Evolutionary conservation across 805 yeast species (phyloP), one percentile per base, ranked within the genome.

Genomic region (Zygosaccharomyces siamensis): DNA sequence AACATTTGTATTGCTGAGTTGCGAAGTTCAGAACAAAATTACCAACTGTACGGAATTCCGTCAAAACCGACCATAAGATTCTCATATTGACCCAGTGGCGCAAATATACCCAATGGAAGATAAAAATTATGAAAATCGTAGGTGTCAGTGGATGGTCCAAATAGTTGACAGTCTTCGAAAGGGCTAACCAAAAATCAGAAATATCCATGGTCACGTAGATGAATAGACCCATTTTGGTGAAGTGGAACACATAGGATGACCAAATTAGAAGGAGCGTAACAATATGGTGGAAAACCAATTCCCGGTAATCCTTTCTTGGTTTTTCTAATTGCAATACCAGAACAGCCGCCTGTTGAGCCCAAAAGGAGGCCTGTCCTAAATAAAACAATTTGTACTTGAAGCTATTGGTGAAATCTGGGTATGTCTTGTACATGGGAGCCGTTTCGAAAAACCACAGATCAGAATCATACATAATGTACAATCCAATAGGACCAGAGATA

Each of bases 191-290:
- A 68, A 89, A 82, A 72, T 93, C 99, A 14, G 96, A 86, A 33
- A 89, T 77, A 69, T 93, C 99, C 99, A 93, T 93, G 21, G 98
- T 89, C 59, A 93, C 78, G 67, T 88, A 93, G 45, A 93, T 79
- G 14, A 85, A 86, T 31, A 93, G 67, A 5, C 99, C 99, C 78
- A 93, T 92, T 82, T 95, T 88, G 12, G 96, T 88, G 74, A 89
- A 93, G 69, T 93, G 97, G 76, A 93, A 93, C 57, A 90, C 80
- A 68, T 93, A 92, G 8, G 96, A 87, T 47, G 79, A 74, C 80
- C 85, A 84, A 60, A 93, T 89, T 58, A 93, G 78, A 3, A 89
- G 79, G 66, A 93, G 81, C 23, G 99, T 93, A 54, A 93, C 82
- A 53, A 93, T 78, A 67, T 93, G 99, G 69, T 93, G 99, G 68